phyloP scores from a whole-genome alignment of 1,284 basidiomycete species.

The Abortiporus biennis region DNA sequence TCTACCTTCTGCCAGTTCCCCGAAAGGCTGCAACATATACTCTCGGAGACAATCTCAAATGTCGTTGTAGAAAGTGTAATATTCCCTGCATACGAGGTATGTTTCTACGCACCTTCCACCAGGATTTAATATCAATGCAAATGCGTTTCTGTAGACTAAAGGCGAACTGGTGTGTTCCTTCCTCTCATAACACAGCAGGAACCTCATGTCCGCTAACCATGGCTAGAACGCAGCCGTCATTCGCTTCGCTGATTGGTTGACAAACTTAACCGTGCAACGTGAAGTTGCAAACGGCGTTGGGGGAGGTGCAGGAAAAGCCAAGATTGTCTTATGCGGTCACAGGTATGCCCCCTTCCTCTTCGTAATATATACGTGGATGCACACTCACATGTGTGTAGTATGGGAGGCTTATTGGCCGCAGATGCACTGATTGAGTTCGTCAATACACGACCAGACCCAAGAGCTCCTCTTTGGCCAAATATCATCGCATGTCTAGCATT shows the following conservation, averaged over 20 bases:
- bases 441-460: conserved; percentile 50
- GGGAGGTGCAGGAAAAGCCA: conserved; percentile 73
- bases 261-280: conserved; percentile 70
- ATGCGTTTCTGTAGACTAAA: conserved; percentile 61
- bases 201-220: conserved; percentile 7
- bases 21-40: conserved; percentile 68
- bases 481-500: conserved; percentile 81
- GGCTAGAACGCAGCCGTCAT: conserved; percentile 72
- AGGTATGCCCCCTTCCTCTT: conserved; percentile 42
- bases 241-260: conserved; percentile 86
- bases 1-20: conserved; percentile 76
- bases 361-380: background rate
- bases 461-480: conserved; percentile 76
- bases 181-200: background rate
- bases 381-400: conserved; percentile 39
- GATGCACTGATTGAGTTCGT: conserved; percentile 78
- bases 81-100: conserved; percentile 88
- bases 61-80: conserved; percentile 66
- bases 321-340: conserved; percentile 87
- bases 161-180: conserved; percentile 68
- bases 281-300: conserved; percentile 66
- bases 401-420: conserved; percentile 86
- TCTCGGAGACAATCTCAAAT: conserved; percentile 51
- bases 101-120: conserved; percentile 11
- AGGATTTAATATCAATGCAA: conserved; percentile 7